Base-by-base conservation (phyloP, 2,329 filamentous ascomycete species). In the Zelopaecilomyces penicillatus region DNA sequence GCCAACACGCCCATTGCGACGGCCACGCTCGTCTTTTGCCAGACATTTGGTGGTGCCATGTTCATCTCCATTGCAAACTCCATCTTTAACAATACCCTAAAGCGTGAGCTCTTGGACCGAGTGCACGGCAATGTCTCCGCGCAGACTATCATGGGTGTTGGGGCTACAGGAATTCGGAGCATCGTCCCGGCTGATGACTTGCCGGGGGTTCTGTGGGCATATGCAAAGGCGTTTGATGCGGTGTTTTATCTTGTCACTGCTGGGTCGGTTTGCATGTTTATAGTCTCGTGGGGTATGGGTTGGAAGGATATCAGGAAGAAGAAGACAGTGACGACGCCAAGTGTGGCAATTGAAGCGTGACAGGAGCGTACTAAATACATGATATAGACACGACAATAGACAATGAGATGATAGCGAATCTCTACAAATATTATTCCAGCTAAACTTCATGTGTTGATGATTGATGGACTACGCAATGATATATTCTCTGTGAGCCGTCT, bases 1-100 rank as follows among this genome's bases (percentile, higher is more conserved):
- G 51, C 55, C 7, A 43, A 57, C 5, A 52, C 51, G 0, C 54
- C 59, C 0, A 54, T 63, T 10, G 58, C 52, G 1, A 62, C 56
- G 26, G 57, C 60, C 0, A 52, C 56, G 2, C 45, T 63, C 1
- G 49, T 47, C 47, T 70, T 41, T 31, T 19, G 26, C 4, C 39
- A 41, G 31, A 32, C 32, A 29, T 29, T 41, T 19, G 70, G 70
- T 5, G 68, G 70, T 11, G 67, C 73, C 3, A 60, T 76, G 26
- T 69, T 73, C 53, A 59, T 75, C 30, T 67, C 68, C 3, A 50
- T 52, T 19, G 51, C 49, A 28, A 61, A 64, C 30, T 55, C 59
- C 37, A 52, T 61, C 33, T 61, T 60, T 46, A 54, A 52, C 37
- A 48, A 57, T 49, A 60, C 59, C 34, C 57, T 73, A 2, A 52